Percentiles rank a stretch among this genome's conserved stretches.
These are phyloP conservation scores for Nicotiana knightiana DNA, from an alignment of 257 asterid genomes.

Conservation along the genomic window DNA sequence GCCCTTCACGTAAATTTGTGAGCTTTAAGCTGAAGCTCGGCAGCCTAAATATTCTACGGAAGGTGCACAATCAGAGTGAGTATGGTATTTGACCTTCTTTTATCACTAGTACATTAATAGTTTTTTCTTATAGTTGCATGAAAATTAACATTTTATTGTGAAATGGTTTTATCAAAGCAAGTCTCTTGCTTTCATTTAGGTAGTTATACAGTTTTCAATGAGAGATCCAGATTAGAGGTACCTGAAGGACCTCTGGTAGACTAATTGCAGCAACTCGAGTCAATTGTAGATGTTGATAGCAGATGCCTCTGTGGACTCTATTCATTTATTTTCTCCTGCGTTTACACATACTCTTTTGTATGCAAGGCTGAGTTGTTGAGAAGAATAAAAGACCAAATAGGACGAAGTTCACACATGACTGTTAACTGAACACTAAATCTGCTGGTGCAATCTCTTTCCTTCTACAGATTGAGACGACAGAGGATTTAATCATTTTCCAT, in stretches of 20 bases:
- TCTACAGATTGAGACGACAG: conserved; percentile 5
- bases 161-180: not conserved
- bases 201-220: conserved; percentile 37
- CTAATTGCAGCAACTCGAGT: conserved; percentile 46
- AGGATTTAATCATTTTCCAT: not conserved
- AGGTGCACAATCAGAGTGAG: conserved; percentile 70
- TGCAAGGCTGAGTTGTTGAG: too few species aligned
- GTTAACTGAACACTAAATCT: conserved; percentile 52
- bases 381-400: conserved; percentile 47
- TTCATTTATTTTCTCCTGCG: not conserved
- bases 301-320: not conserved
- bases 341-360: not conserved
- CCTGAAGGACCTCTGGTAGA: conserved; percentile 78
- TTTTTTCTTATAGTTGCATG: too few species aligned
- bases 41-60: conserved; percentile 41
- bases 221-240: conserved; percentile 58
- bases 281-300: not conserved
- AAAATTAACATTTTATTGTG: too few species aligned
- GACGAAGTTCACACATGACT: conserved; percentile 56
- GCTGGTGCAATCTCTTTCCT: conserved; percentile 22
- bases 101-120: too few species aligned
- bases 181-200: conserved; percentile 27
- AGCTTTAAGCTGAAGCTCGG: conserved; percentile 81
- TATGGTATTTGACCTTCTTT: conserved; percentile 18
- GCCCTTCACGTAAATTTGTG: conserved; percentile 83